Percentiles rank a stretch among this genome's conserved stretches.
phyloP scores from a whole-genome alignment of 352 stramenopile species.

The Peronospora farinosa region DNA sequence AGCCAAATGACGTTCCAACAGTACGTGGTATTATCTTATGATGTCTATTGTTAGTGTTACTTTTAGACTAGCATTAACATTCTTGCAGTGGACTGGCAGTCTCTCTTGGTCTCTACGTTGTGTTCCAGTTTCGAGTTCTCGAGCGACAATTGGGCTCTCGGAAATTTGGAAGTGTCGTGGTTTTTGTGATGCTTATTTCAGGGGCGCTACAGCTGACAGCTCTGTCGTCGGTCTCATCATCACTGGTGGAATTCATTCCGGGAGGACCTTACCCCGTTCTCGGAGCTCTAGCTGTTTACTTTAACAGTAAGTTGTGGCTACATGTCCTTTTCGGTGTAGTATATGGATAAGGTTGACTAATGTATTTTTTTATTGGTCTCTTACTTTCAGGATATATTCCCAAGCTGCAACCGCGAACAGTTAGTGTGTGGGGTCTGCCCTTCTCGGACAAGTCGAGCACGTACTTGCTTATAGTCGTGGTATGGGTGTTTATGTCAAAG shows the following conservation, averaged over 20 bases:
- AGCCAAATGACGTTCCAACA: slow-evolving; percentile 74
- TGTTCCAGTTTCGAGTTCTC: slow-evolving; percentile 82
- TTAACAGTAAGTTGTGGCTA: slow-evolving; percentile 48
- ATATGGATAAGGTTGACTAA: slow-evolving; percentile 1
- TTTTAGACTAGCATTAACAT: slow-evolving; percentile 1
- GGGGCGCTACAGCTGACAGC: slow-evolving; percentile 41
- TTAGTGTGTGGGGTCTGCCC: slow-evolving; percentile 44
- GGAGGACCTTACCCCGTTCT: slow-evolving; percentile 66
- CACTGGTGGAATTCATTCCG: slow-evolving; percentile 37
- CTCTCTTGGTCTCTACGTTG: slow-evolving; percentile 73
- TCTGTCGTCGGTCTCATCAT: slow-evolving; percentile 40
- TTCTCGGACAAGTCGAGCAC: slow-evolving; percentile 74
- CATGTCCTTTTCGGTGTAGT: neutral
- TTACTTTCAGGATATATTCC: slow-evolving; percentile 60
- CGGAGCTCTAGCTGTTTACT: slow-evolving; percentile 69
- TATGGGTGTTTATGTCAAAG: slow-evolving; percentile 24
- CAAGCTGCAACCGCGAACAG: slow-evolving; percentile 52
- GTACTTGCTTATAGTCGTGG: slow-evolving; percentile 57
- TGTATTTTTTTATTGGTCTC: neutral
- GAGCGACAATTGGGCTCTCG: slow-evolving; percentile 80
- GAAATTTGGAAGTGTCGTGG: slow-evolving; percentile 74
- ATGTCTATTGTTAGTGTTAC: slow-evolving; percentile 7
- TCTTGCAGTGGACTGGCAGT: slow-evolving; percentile 58
- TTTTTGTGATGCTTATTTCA: slow-evolving; percentile 56
- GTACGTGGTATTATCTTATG: slow-evolving; percentile 26